A percentile compares a stretch with the other conserved stretches of the same genome.
Conservation (phyloP, 129 eudicot genomes). For the Chrysanthemum lavandulifolium region DNA sequence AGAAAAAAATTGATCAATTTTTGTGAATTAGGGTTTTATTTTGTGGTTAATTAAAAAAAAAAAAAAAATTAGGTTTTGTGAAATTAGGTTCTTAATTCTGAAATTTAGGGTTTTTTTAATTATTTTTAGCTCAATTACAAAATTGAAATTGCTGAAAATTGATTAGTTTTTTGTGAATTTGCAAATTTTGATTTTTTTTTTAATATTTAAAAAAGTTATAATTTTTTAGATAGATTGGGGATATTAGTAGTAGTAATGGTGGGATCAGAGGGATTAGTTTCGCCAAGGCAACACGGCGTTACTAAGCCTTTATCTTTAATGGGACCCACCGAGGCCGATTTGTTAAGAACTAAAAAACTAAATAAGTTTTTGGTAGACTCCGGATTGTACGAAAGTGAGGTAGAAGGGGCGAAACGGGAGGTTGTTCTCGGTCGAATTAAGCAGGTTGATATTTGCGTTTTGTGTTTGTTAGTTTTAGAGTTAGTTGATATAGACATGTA, state of each 20-base stretch:
- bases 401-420: constrained; percentile 61
- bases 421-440: constrained; percentile 58
- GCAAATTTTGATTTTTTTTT: too few species aligned
- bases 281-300: constrained; percentile 73
- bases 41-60: too few species aligned
- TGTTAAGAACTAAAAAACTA: constrained; percentile 49
- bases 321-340: constrained; percentile 58
- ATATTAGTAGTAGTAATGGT: constrained; percentile 25
- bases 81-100: not conserved
- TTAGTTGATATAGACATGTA: too few species aligned
- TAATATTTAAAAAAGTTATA: too few species aligned
- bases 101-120: too few species aligned
- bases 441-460: constrained; percentile 33
- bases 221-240: too few species aligned
- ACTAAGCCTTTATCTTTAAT: constrained; percentile 66
- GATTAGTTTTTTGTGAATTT: too few species aligned
- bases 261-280: constrained; percentile 47
- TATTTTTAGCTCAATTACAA: too few species aligned
- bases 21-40: constrained; percentile 18
- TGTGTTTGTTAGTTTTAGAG: not conserved
- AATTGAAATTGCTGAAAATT: too few species aligned
- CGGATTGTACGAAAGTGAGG: constrained; percentile 66
- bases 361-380: constrained; percentile 78
- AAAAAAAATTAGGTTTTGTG: too few species aligned
- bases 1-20: too few species aligned